Base-by-base conservation (phyloP, 2,329 filamentous ascomycete genomes). In the Cyphellophora attinorum region DNA sequence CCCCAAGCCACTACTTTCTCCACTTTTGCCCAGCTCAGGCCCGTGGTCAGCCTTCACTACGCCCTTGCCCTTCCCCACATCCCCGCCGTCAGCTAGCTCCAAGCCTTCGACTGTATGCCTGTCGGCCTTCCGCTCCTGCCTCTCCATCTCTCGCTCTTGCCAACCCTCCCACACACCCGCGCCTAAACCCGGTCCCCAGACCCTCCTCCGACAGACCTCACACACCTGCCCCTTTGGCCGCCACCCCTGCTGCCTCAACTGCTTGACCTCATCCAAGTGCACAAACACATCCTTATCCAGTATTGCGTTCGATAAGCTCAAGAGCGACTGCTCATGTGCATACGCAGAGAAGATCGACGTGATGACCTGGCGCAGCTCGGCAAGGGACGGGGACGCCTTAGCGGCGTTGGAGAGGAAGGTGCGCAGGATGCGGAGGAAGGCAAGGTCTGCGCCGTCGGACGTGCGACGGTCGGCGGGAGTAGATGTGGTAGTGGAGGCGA, bases 281-380 rank as follows among this genome's bases (percentile, higher is more conserved):
- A 81, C 74, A 51, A 96, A 98, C 5, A 94, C 69, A 50, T 91
- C 91, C 47, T 85, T 80, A 43, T 93, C 88, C 0, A 98, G 68
- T 37, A 98, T 76, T 3, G 81, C 73, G 54, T 89, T 93, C 1
- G 91, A 85, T 3, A 98, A 73, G 2, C 74, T 70, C 13, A 98
- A 70, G 11, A 98, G 83, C 1, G 83, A 88, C 55, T 89, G 84
- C 57, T 98, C 91, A 54, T 96, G 95, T 0, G 86, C 81, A 55
- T 98, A 98, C 0, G 91, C 89, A 0, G 89, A 79, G 60, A 98
- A 96, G 36, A 98, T 89, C 10, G 88, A 91, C 1, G 76, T 68
- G 2, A 98, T 72, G 1, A 96, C 88, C 5, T 75, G 74, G 29
- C 91, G 81, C 3, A 98, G 70, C 53, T 96, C 86, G 1, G 85